Conservation (phyloP, 2,329 filamentous ascomycete species). For the Escovopsis sp. region DNA sequence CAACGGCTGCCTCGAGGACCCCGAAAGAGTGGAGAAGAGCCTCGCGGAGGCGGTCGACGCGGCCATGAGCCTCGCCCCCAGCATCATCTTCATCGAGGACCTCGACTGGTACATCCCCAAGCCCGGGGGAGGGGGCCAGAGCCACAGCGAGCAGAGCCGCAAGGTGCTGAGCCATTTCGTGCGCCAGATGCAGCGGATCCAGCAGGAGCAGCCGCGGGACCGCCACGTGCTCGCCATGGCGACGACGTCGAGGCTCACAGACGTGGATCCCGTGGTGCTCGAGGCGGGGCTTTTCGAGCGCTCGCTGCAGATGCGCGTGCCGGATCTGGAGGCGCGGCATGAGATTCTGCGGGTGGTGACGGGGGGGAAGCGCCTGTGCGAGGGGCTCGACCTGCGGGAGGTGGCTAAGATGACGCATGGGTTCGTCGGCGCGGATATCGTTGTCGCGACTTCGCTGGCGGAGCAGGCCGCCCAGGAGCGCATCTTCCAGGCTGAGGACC, state of each 20-base stretch:
- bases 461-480: constrained; percentile 22
- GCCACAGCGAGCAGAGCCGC: constrained; percentile 79
- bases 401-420: constrained; percentile 79
- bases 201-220: constrained; percentile 49
- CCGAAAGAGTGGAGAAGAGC: constrained; percentile 23
- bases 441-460: constrained; percentile 39
- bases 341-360: constrained; percentile 65
- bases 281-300: constrained; percentile 64
- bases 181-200: constrained; percentile 73
- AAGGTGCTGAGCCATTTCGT: constrained; percentile 71
- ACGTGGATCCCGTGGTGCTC: constrained; percentile 63
- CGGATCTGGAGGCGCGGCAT: constrained; percentile 61
- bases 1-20: constrained; percentile 19
- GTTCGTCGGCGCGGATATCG: constrained; percentile 82
- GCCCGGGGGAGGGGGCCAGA: constrained; percentile 50
- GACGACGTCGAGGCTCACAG: constrained; percentile 78
- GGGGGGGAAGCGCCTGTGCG: constrained; percentile 44
- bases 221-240: constrained; percentile 81
- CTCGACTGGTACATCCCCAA: constrained; percentile 78
- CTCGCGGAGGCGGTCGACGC: constrained; percentile 44
- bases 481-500: constrained; percentile 15
- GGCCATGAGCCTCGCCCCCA: constrained; percentile 72
- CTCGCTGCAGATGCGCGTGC: constrained; percentile 77
- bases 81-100: constrained; percentile 81
- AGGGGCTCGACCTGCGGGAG: constrained; percentile 55